Base-by-base conservation (phyloP, 2,329 filamentous ascomycete genomes). In the Thielaviopsis cerberus region DNA sequence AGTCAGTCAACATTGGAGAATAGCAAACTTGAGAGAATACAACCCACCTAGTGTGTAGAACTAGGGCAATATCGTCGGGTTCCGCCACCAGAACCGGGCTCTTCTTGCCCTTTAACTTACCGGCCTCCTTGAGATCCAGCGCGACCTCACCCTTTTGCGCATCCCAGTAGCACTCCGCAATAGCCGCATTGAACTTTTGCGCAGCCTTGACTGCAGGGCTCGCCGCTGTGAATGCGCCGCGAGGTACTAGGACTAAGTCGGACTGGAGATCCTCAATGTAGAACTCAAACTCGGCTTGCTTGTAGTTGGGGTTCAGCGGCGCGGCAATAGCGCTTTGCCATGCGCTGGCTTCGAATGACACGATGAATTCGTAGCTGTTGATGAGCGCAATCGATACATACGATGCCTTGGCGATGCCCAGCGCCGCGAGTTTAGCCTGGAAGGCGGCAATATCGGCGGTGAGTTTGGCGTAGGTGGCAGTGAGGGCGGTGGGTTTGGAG, bases 221-320 rank as follows among this genome's bases (percentile, higher is more conserved):
- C 67, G 83, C 74, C 63, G 81, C 76, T 11, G 75, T 74, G 65
- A 81, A 86, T 15, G 83, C 80, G 17, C 86, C 87, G 64, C 75
- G 76, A 13, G 88, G 87, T 10, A 94, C 84, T 37, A 94, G 74
- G 30, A 88, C 79, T 60, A 94, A 73, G 34, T 83, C 83, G 4
- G 88, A 91, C 67, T 83, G 86, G 64, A 94, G 76, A 67, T 94
- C 88, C 63, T 89, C 84, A 66, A 94, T 91, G 70, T 92, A 94
- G 71, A 94, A 94, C 69, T 92, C 88, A 68, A 91, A 92, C 69
- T 94, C 88, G 59, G 83, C 83, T 70, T 92, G 86, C 73, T 90
- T 94, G 74, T 94, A 94, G 51, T 83, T 84, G 48, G 88, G 82
- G 69, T 94, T 94, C 63, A 94, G 74, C n/a, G 88, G 88, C 2